Evolutionary conservation across 805 yeast species (phyloP), one percentile per base, ranked within the genome.

Genomic region (Metschnikowia dekortorum): DNA sequence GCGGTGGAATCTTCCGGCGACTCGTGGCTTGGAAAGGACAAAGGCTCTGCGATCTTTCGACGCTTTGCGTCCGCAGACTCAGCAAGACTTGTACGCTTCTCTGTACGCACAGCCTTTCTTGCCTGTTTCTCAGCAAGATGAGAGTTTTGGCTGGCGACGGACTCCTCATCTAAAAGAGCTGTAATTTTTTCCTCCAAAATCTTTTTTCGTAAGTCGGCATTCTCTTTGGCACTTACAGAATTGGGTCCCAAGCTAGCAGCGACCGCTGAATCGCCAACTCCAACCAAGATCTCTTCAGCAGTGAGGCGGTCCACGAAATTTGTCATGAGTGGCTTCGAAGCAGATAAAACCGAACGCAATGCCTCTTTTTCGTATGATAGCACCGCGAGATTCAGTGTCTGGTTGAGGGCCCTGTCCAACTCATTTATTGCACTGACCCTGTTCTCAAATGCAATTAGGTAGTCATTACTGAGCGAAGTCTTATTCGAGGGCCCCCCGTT

Each of bases 271-370:
- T 31, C 51, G 32, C 44, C 46, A 30, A 41, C 52, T 14, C 46
- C 50, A 13, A 49, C 43, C 48, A 67, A 58, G 28, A 68, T 60
- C 48, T 67, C 71, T 50, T 70, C 74, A 18, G 71, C 63, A 13
- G 70, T 65, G 22, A 67, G 67, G 14, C 74, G 59, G 33, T 70
- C 74, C 30, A 70, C 58, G 53, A 65, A 70, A 53, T 66, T 69
- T 43, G 63, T 49, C 10, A 71, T 59, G 22, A 67, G 44, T 18
- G 61, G 59, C 44, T 61, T 57, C 22, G 69, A 57, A 34, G 58
- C 14, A 39, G 54, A 44, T 49, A 56, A 46, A 44, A 56, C 41
- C 32, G 57, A 35, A 26, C 39, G 44, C 39, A 53, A 40, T 28
- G 47, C 47, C 22, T 48, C 52, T 31, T 40, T 50, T 50, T 48